These are phyloP conservation scores for Leishmania major DNA, from an alignment of 208 protist genomes.

Conservation along the genomic window DNA sequence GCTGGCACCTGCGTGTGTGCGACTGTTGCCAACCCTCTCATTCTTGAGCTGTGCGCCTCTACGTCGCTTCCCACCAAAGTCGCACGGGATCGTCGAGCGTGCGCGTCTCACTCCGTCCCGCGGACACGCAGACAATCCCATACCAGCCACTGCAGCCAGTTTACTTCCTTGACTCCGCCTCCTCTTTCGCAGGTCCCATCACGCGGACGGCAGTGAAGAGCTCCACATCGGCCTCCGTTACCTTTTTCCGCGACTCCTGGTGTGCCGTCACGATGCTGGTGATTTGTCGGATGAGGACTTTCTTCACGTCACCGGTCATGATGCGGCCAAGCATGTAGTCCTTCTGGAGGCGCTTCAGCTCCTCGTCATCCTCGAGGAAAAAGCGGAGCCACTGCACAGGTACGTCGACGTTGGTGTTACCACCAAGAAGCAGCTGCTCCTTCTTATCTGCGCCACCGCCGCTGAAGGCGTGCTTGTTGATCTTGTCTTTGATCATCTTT, in stretches of 20 bases:
- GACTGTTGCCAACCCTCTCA: background rate
- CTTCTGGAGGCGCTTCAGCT: slow-evolving; percentile 79
- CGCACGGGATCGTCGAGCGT: background rate
- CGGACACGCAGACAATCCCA: background rate
- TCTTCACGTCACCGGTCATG: slow-evolving; percentile 97
- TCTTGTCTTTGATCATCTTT: slow-evolving; percentile 94
- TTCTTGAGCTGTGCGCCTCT: background rate
- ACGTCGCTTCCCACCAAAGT: too few species aligned
- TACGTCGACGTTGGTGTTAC: slow-evolving; percentile 95
- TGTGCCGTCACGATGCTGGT: slow-evolving; percentile 85
- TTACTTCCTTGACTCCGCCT: slow-evolving; percentile 7
- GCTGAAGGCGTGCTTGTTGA: slow-evolving; percentile 98
- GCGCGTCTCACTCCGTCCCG: background rate
- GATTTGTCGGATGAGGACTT: slow-evolving; percentile 93
- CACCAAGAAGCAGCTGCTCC: slow-evolving; percentile 96
- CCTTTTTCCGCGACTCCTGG: slow-evolving; percentile 85
- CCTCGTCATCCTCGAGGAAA: slow-evolving; percentile 98
- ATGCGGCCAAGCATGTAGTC: slow-evolving; percentile 96
- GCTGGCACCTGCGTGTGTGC: background rate
- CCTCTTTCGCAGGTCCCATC: slow-evolving; percentile 72
- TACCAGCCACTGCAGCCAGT: too few species aligned
- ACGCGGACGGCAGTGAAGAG: slow-evolving; percentile 63
- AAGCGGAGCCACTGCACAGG: slow-evolving; percentile 98
- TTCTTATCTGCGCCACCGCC: slow-evolving; percentile 97
- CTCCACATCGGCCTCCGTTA: slow-evolving; percentile 92